Base-by-base conservation (phyloP, 192 early-diverging fungal genomes). In the Dissophora ornata region DNA sequence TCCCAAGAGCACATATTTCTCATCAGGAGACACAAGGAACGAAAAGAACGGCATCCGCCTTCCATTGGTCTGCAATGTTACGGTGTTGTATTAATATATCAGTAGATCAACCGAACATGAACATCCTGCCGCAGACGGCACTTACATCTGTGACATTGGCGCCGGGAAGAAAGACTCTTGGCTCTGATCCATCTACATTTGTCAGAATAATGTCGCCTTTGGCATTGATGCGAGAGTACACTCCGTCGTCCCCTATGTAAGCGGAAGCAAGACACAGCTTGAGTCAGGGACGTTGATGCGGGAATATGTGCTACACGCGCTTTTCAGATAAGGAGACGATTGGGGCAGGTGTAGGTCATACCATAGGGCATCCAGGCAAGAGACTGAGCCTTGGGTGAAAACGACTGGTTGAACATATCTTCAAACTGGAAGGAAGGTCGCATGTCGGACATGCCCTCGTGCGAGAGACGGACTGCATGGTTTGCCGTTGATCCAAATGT, bases 21-120 rank as follows among this genome's bases (percentile, higher is more conserved):
- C 84, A 69, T 96, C 94, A 25, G 89, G 79, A 5, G 95, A 97
- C n/a, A 94, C 83, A 11, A 79, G 81, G 71, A 85, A 91, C 25
- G 65, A 61, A 61, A 84, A 84, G 65, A 77, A 77, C 10, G 64
- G 73, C 48, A 77, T 77, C 8, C 51, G 57, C 19, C 51, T 34
- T 9, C 73, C 73, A 24, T 67, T 12, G 18, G 45, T 24, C 73
- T 77, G n/a, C n/a, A n/a, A n/a, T n/a, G n/a, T n/a, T n/a, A n/a
- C n/a, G n/a, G n/a, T n/a, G n/a, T n/a, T n/a, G n/a, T n/a, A n/a
- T n/a, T n/a, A n/a, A n/a, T n/a, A n/a, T n/a, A n/a, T n/a, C n/a
- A n/a, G n/a, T n/a, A n/a, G n/a, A n/a, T n/a, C n/a, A n/a, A n/a
- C n/a, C n/a, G n/a, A n/a, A n/a, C n/a, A n/a, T n/a, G n/a, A n/a